Evolutionary conservation across 768 basidiomycete genomes (phyloP).

Genomic region (Hygrocybe punicea): DNA sequence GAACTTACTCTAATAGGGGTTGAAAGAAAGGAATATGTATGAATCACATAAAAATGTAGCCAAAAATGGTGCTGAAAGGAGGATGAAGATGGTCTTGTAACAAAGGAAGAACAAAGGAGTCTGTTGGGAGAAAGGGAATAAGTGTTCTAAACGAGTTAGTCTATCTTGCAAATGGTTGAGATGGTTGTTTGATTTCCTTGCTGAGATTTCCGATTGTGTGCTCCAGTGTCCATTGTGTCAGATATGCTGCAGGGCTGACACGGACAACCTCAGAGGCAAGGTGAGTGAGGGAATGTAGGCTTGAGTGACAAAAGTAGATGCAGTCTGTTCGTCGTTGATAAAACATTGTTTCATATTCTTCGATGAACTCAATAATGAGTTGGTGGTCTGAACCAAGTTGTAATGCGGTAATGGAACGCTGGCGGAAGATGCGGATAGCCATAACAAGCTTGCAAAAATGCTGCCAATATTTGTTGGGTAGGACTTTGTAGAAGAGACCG

Average conservation of each 20-base stretch:
- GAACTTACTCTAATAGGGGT: no score
- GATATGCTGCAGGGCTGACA: background rate
- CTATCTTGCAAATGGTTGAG: constrained; percentile 7
- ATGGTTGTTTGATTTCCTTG: constrained; percentile 8
- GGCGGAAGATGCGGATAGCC: constrained; percentile 6
- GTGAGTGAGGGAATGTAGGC: constrained; percentile 8
- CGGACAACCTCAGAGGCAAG: constrained; percentile 2
- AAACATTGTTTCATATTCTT: constrained; percentile 9
- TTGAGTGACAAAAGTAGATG: constrained; percentile 5
- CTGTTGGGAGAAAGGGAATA: no score
- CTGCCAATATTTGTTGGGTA: constrained; percentile 3
- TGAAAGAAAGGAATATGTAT: no score
- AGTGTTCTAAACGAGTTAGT: no score
- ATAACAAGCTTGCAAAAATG: constrained; percentile 7
- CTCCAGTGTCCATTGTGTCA: constrained; percentile 8
- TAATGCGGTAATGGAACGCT: background rate
- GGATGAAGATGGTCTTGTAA: no score
- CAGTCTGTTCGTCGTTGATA: constrained; percentile 5
- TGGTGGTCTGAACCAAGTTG: constrained; percentile 1
- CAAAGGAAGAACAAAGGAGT: no score
- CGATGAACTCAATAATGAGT: constrained; percentile 3
- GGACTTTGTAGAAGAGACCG: background rate
- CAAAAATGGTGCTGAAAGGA: no score
- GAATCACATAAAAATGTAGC: no score
- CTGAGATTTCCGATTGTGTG: constrained; percentile 6